Base-by-base conservation (phyloP, 257 asterid genomes). In the Nicotiana otophora region DNA sequence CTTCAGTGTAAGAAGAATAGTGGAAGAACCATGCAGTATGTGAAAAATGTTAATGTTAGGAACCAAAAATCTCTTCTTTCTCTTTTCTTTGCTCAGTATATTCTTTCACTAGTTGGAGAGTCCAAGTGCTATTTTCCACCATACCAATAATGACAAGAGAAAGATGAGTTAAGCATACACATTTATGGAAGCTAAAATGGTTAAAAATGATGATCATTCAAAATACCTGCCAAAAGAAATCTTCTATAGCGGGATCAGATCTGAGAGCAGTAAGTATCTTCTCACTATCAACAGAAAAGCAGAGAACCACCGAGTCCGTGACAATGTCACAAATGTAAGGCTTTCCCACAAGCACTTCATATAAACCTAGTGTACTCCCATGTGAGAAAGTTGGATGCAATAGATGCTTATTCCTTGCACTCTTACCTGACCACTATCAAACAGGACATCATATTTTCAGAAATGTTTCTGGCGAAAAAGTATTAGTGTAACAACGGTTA, bases 311-410 rank as follows among this genome's bases (percentile, higher is more conserved):
- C 58, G 98, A 93, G 82, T 96, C 97, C 2, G 98, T 85, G 70
- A 90, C 76, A 64, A 94, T 85, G 82, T 94, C 95, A 63, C 98
- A 96, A 82, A 92, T 79, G 84, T 90, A 94, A 58, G 96, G 91
- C 97, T 93, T 94, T 84, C 91, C 95, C 46, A 93, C 92, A 83
- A 96, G 97, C 84, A 92, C 98, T 90, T 96, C 99, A 74, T 96
- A 96, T 85, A 94, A 88, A 81, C 99, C 99, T 88, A 96, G 90
- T 26, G 99, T 93, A 84, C 97, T 92, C 85, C 99, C 98, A 82
- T 96, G 98, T 58, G 97, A 86, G 84, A 93, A 94, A 78, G 94
- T 90, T 76, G 95, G 97, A 85, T 91, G 97, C 90, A 91, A 83
- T 80, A 84, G 84, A 80, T 85, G 92, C 89, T 85, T 89, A 80